Conservation (phyloP, 441 rosid species). For the Biscutella laevigata region DNA sequence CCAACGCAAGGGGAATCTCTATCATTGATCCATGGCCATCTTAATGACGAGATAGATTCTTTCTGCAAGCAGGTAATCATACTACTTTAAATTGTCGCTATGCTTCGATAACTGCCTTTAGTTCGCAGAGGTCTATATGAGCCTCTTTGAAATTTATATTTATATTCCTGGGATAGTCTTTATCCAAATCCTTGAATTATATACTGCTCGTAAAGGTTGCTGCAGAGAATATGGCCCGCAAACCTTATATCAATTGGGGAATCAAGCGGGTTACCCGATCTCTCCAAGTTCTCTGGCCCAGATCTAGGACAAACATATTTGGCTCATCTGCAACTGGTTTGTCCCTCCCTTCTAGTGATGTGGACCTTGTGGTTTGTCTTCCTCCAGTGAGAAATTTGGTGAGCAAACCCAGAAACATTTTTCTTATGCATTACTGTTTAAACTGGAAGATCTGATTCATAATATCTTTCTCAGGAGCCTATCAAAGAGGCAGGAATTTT, state of each 20-base stretch:
- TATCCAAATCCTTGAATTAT: slow-evolving; percentile 19
- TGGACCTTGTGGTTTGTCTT: slow-evolving; percentile 95
- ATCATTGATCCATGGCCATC: slow-evolving; percentile 60
- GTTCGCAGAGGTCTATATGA: slow-evolving; percentile 1
- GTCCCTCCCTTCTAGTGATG: slow-evolving; percentile 96
- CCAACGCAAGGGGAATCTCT: slow-evolving; percentile 49
- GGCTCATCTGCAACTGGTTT: slow-evolving; percentile 96
- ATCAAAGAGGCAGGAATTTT: slow-evolving; percentile 98
- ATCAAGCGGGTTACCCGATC: slow-evolving; percentile 91
- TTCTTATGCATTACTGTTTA: slow-evolving; percentile 18
- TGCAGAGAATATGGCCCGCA: slow-evolving; percentile 69
- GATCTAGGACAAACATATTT: slow-evolving; percentile 84
- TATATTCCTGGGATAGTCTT: slow-evolving; percentile 2
- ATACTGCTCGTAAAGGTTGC: slow-evolving; percentile 52
- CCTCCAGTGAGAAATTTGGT: slow-evolving; percentile 99
- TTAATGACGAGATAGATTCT: slow-evolving; percentile 75
- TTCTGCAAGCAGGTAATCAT: slow-evolving; percentile 77
- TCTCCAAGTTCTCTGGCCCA: slow-evolving; percentile 96
- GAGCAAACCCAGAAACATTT: slow-evolving; percentile 21
- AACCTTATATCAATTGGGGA: slow-evolving; percentile 90
- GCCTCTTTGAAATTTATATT: slow-evolving; percentile 12
- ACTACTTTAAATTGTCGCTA: slow-evolving; percentile 6
- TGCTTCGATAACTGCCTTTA: slow-evolving; percentile 1
- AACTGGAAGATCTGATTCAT: slow-evolving; percentile 28
- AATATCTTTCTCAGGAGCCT: slow-evolving; percentile 58